Evolutionary conservation across 306 rosid genomes (phyloP).

Genomic region (Prunus salicina): DNA sequence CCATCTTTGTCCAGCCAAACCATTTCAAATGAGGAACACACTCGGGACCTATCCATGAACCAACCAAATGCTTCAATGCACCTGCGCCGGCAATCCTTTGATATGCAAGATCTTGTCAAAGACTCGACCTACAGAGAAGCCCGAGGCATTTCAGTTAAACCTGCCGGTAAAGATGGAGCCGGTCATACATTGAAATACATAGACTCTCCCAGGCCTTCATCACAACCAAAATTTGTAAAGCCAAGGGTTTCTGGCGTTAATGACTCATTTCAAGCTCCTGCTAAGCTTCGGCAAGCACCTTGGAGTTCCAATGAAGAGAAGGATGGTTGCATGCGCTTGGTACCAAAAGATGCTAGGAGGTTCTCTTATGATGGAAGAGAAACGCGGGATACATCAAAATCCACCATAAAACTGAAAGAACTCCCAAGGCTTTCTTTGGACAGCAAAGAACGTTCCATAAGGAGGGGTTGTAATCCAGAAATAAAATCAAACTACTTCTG

Average conservation of each 20-base stretch:
- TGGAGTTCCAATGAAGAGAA: slow-evolving; percentile 38
- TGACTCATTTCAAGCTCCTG: slow-evolving; percentile 43
- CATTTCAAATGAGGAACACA: slow-evolving; percentile 22
- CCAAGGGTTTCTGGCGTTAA: slow-evolving; percentile 28
- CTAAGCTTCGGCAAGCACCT: slow-evolving; percentile 45
- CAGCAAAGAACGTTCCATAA: slow-evolving; percentile 55
- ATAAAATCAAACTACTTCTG: slow-evolving; percentile 37
- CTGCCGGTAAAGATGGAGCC: slow-evolving; percentile 42
- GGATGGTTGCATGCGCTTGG: slow-evolving; percentile 5
- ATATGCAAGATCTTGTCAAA: slow-evolving; percentile 43
- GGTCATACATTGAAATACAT: slow-evolving; percentile 49
- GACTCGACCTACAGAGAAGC: slow-evolving; percentile 56
- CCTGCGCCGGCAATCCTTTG: slow-evolving; percentile 30
- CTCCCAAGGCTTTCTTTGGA: slow-evolving; percentile 88
- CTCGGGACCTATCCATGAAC: slow-evolving; percentile 30
- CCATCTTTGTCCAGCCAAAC: slow-evolving; percentile 33
- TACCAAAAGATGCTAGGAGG: slow-evolving; percentile 40
- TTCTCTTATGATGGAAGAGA: slow-evolving; percentile 80
- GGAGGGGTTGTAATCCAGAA: slow-evolving; percentile 40
- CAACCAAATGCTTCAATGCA: slow-evolving; percentile 21
- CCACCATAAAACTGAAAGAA: slow-evolving; percentile 58
- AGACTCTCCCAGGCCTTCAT: slow-evolving; percentile 80
- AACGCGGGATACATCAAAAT: slow-evolving; percentile 44
- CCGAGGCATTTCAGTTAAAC: slow-evolving; percentile 50
- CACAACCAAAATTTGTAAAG: slow-evolving; percentile 31